A percentile compares a stretch with the other conserved stretches of the same genome.
Conservation (phyloP, 2,329 filamentous ascomycete species). For the Exophiala lecanii-corni region DNA sequence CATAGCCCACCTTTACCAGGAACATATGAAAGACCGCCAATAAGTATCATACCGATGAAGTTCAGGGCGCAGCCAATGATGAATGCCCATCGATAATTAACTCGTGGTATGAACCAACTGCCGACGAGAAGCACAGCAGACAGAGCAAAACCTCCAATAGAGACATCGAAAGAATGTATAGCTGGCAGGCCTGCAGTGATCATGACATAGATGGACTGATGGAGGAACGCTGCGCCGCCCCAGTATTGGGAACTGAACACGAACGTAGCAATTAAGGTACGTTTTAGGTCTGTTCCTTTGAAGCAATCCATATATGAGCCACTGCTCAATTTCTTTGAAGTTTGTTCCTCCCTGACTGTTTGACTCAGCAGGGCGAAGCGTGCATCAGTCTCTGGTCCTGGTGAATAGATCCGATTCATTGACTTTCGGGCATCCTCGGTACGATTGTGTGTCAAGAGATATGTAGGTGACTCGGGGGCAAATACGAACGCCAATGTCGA, state of each 20-base stretch:
- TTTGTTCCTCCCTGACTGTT: background rate
- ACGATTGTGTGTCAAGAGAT: background rate
- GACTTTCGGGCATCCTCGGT: background rate
- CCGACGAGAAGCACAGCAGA: background rate
- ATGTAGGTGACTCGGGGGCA: background rate
- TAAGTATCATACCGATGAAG: background rate
- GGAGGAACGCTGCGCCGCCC: background rate
- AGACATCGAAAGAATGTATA: background rate
- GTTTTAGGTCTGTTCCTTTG: background rate
- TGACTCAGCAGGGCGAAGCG: background rate
- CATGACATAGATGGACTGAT: background rate
- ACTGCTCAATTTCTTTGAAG: background rate
- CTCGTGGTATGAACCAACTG: background rate
- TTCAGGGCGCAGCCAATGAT: background rate
- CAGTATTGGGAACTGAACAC: background rate
- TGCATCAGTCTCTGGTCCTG: background rate
- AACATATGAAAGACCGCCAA: background rate
- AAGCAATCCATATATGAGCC: background rate
- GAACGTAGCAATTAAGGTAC: background rate
- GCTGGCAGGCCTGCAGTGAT: background rate
- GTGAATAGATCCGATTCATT: background rate
- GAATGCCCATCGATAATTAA: background rate
- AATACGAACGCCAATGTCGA: background rate
- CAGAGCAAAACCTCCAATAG: background rate
- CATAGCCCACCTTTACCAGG: background rate